Percentiles rank a stretch among this genome's conserved stretches.
phyloP scores from a whole-genome alignment of 2,329 filamentous ascomycete genomes.

The Trichoderma citrinoviride region DNA sequence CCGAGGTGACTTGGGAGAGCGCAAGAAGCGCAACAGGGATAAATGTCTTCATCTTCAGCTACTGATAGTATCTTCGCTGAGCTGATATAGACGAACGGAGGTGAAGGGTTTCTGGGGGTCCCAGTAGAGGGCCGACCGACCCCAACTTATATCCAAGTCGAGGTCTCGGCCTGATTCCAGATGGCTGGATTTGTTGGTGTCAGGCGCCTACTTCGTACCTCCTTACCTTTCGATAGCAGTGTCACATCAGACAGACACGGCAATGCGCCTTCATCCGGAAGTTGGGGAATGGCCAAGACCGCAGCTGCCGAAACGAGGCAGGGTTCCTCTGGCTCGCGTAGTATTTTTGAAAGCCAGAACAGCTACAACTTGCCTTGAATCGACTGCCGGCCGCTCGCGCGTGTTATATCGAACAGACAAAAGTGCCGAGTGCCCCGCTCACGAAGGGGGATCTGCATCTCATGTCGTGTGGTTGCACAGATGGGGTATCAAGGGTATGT shows the following conservation, averaged over 20 bases:
- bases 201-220: too few species aligned
- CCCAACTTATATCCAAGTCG: not conserved
- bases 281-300: not conserved
- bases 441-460: not conserved
- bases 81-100: not conserved
- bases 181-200: not conserved
- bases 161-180: not conserved
- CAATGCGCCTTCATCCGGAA: slow-evolving; percentile 15
- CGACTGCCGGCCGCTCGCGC: not conserved
- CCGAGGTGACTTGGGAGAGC: slow-evolving; percentile 3
- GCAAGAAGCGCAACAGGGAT: slow-evolving; percentile 11
- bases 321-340: not conserved
- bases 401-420: not conserved
- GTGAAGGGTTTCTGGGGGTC: too few species aligned
- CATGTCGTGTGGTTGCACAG: not conserved
- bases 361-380: not conserved
- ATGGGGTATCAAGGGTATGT: not conserved
- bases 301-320: slow-evolving; percentile 6
- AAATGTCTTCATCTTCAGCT: not conserved
- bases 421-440: slow-evolving; percentile 13
- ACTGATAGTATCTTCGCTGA: not conserved
- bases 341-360: not conserved
- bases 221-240: not conserved
- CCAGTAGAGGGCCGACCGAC: not conserved
- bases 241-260: not conserved